Conservation (phyloP, 164 flowering plant genomes). For the Santalum album region DNA sequence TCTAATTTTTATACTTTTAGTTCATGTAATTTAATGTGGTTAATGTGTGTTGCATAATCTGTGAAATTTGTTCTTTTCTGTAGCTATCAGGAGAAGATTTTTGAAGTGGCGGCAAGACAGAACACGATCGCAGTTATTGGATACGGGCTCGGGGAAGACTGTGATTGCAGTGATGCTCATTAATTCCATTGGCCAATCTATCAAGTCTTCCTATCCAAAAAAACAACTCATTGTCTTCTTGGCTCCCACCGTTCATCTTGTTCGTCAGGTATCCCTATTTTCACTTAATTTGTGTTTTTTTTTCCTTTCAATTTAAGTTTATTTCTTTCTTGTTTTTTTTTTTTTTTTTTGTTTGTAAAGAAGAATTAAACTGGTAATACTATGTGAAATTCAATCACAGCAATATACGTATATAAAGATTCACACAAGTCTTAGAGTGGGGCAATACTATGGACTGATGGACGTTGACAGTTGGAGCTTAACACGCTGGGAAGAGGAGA, state of each 20-base stretch:
- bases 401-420: conserved; percentile 48
- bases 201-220: conserved; percentile 15
- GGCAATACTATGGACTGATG: conserved; percentile 56
- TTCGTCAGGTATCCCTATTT: conserved; percentile 41
- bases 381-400: too few species aligned
- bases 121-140: conserved; percentile 76
- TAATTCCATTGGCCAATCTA: conserved; percentile 29
- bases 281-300: neutral
- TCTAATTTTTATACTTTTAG: neutral
- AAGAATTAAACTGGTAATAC: too few species aligned
- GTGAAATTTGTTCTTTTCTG: neutral
- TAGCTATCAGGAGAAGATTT: conserved; percentile 62
- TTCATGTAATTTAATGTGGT: neutral
- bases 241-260: conserved; percentile 83
- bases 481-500: conserved; percentile 54
- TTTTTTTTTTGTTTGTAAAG: too few species aligned
- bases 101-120: conserved; percentile 52
- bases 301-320: too few species aligned
- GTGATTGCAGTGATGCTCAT: conserved; percentile 74
- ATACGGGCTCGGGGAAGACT: conserved; percentile 74
- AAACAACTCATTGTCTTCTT: conserved; percentile 52
- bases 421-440: conserved; percentile 44
- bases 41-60: neutral
- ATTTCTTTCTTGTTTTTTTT: neutral
- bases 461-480: conserved; percentile 64